phyloP scores from a whole-genome alignment of 2,329 filamentous ascomycete genomes.

The Juglanconis oblonga region DNA sequence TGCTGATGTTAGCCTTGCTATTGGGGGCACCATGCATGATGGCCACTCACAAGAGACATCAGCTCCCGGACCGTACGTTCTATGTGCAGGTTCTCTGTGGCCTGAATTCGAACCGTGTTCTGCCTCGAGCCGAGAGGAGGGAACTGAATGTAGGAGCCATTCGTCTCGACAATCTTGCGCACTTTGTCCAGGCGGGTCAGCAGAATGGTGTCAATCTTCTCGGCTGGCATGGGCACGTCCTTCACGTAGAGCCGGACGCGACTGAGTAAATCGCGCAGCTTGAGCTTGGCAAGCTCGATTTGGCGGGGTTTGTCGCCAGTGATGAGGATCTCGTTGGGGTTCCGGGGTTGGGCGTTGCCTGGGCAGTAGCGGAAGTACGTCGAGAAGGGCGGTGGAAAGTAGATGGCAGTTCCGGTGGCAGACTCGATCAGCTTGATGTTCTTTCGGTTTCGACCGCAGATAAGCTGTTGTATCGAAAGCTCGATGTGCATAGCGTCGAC shows the following conservation, averaged over 20 bases:
- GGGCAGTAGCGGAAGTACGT: conserved; percentile 88
- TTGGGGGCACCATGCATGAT: conserved; percentile 14
- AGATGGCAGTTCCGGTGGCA: conserved; percentile 91
- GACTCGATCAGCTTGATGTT: conserved; percentile 99
- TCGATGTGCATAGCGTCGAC: conserved; percentile 82
- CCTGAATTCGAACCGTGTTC: conserved; percentile 84
- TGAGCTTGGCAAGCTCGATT: conserved; percentile 86
- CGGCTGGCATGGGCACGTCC: conserved; percentile 82
- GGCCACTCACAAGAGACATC: conserved; percentile 75
- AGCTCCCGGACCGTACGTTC: conserved; percentile 94
- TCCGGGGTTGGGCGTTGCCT: conserved; percentile 73
- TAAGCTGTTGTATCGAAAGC: conserved; percentile 81
- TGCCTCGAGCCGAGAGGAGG: conserved; percentile 83
- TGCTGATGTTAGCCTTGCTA: conserved; percentile 23
- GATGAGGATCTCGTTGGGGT: conserved; percentile 89
- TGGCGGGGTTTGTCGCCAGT: conserved; percentile 83
- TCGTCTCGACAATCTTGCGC: conserved; percentile 94
- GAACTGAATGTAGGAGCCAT: conserved; percentile 92
- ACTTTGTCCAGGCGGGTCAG: conserved; percentile 92
- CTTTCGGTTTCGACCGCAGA: conserved; percentile 90
- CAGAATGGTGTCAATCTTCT: conserved; percentile 93
- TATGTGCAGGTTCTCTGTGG: conserved; percentile 87
- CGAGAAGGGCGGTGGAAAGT: conserved; percentile 93
- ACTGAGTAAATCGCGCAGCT: conserved; percentile 80
- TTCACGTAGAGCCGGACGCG: conserved; percentile 85